Evolutionary conservation across 768 basidiomycete species (phyloP).

Genomic region (Serendipita sp.): DNA sequence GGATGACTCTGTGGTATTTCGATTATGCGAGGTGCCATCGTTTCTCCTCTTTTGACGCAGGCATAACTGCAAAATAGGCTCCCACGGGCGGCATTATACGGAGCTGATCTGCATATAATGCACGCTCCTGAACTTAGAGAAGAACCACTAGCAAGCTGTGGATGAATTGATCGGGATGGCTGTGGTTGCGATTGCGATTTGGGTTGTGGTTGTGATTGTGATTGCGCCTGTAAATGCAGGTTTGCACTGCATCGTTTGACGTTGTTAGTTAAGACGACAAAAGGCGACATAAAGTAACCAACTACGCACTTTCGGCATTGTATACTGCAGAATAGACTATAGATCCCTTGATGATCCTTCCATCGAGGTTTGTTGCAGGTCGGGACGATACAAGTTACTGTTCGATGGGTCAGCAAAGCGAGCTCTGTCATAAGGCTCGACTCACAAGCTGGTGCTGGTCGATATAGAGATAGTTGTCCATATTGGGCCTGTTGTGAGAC

Average conservation of each 20-base stretch:
- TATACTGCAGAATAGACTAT: neutral
- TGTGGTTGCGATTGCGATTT: neutral
- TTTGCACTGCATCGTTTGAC: too few species aligned
- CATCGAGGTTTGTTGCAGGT: neutral
- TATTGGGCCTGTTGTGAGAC: too few species aligned
- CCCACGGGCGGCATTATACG: neutral
- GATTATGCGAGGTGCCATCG: neutral
- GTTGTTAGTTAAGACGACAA: too few species aligned
- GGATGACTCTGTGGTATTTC: constrained; percentile 2
- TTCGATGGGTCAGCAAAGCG: too few species aligned
- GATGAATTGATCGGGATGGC: neutral
- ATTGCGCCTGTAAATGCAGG: neutral
- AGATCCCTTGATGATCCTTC: neutral
- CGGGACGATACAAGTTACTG: neutral
- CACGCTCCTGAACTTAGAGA: neutral
- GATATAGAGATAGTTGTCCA: too few species aligned
- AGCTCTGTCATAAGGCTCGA: too few species aligned
- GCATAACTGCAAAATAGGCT: neutral
- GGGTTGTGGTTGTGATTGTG: neutral
- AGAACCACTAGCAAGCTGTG: neutral
- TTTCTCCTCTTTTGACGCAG: neutral
- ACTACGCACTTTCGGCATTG: neutral
- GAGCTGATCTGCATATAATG: neutral
- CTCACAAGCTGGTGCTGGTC: too few species aligned
- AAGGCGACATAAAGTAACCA: neutral